These are phyloP conservation scores for Mucor plumbeus DNA, from an alignment of 371 early-diverging fungal genomes.

Conservation along the genomic window DNA sequence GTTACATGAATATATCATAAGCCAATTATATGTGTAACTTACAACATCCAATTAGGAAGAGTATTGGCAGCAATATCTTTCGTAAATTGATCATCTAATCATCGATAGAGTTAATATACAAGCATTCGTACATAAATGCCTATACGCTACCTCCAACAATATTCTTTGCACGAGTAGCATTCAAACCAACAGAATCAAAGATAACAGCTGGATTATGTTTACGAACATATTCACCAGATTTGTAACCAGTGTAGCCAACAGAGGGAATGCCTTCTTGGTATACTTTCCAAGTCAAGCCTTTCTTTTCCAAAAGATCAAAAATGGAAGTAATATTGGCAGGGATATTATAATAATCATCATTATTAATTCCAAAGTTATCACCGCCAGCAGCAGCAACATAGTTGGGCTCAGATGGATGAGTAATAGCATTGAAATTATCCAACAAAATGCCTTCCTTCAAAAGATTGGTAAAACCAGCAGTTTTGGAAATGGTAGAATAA, in stretches of 20 bases:
- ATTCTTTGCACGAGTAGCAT: slow-evolving; percentile 41
- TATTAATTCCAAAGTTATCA: slow-evolving; percentile 26
- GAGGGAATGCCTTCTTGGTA: slow-evolving; percentile 63
- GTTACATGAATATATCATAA: background rate
- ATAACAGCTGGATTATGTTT: slow-evolving; percentile 63
- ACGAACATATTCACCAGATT: slow-evolving; percentile 38
- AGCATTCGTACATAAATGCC: background rate
- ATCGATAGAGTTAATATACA: background rate
- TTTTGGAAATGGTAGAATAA: slow-evolving; percentile 19
- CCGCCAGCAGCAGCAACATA: slow-evolving; percentile 46
- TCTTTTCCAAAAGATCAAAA: slow-evolving; percentile 63
- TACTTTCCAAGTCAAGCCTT: slow-evolving; percentile 62
- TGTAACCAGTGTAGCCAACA: slow-evolving; percentile 43
- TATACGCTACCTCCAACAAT: slow-evolving; percentile 41
- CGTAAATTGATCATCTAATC: slow-evolving; percentile 22
- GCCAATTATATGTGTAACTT: slow-evolving; percentile 18
- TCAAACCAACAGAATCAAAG: slow-evolving; percentile 47
- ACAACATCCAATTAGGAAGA: slow-evolving; percentile 45
- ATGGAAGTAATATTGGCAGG: slow-evolving; percentile 39
- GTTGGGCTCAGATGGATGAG: slow-evolving; percentile 61
- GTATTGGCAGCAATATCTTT: slow-evolving; percentile 27
- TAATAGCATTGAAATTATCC: slow-evolving; percentile 51
- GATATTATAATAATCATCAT: slow-evolving; percentile 35
- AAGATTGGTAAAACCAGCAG: slow-evolving; percentile 26
- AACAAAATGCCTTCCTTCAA: slow-evolving; percentile 45